Percentiles rank a stretch among this genome's conserved stretches.
These are phyloP conservation scores for Schoenoplectus tabernaemontani DNA, from an alignment of 202 grass and related monocot species.

Conservation along the genomic window DNA sequence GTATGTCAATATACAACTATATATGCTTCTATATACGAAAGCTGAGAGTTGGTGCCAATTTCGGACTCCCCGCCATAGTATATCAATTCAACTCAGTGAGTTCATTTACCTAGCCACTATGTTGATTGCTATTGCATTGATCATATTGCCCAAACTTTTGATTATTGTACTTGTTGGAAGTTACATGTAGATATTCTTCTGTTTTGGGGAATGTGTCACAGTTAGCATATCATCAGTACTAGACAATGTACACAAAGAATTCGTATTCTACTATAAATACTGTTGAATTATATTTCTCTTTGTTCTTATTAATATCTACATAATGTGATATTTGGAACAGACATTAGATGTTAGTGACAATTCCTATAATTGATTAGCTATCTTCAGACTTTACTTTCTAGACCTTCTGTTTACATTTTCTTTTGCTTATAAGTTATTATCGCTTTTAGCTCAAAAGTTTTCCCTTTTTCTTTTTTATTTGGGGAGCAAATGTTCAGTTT, in stretches of 20 bases:
- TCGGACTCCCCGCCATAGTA: neutral
- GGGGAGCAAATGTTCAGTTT: too few species aligned
- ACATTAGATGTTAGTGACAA: neutral
- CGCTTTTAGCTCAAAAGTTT: neutral
- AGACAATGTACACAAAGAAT: conserved; percentile 5
- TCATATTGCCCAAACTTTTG: neutral
- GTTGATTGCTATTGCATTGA: neutral
- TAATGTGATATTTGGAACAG: neutral
- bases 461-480: too few species aligned
- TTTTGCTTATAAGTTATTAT: neutral
- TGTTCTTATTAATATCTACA: neutral
- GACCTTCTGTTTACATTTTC: neutral
- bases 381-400: neutral
- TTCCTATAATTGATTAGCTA: neutral
- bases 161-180: neutral
- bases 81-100: neutral
- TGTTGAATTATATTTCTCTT: neutral
- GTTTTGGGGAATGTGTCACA: neutral
- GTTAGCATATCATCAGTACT: conserved; percentile 6
- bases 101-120: conserved; percentile 2
- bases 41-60: conserved; percentile 15
- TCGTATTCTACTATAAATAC: neutral
- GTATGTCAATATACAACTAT: neutral
- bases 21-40: conserved; percentile 7
- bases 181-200: conserved; percentile 8